These are phyloP conservation scores for Hypomontagnella submonticulosa DNA, from an alignment of 495 filamentous ascomycete genomes.

Conservation along the genomic window DNA sequence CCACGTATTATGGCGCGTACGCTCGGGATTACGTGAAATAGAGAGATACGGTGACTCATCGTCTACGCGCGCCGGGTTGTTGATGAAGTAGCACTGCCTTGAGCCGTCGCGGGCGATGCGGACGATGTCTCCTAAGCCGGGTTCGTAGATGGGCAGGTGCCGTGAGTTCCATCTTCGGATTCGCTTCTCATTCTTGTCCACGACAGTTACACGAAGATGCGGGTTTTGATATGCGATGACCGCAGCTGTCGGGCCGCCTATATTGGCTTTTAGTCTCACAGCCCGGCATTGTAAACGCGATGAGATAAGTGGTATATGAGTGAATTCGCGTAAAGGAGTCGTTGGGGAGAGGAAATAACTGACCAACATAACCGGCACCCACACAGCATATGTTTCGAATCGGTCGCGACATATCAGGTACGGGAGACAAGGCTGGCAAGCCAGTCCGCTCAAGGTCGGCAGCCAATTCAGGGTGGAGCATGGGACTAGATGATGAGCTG, in stretches of 20 bases:
- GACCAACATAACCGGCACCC: conserved; percentile 73
- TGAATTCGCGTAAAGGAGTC: conserved; percentile 1
- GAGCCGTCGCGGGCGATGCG: conserved; percentile 69
- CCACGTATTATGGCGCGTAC: conserved; percentile 19
- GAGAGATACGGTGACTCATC: conserved; percentile 4
- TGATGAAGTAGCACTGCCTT: conserved; percentile 43
- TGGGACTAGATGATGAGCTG: conserved; percentile 58
- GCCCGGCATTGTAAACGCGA: background rate
- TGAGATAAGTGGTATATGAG: conserved; percentile 1
- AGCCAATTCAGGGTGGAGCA: conserved; percentile 42
- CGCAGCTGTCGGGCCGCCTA: conserved; percentile 80
- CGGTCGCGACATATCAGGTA: conserved; percentile 15
- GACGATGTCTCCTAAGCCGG: conserved; percentile 75
- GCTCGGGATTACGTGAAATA: conserved; percentile 17
- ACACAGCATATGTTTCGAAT: conserved; percentile 71
- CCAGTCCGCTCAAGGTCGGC: conserved; percentile 20
- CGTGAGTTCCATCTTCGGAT: conserved; percentile 78
- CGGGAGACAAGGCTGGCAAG: conserved; percentile 16
- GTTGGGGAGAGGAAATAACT: conserved; percentile 36
- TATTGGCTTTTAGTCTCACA: conserved; percentile 9
- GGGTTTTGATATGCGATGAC: conserved; percentile 80
- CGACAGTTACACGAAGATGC: conserved; percentile 72
- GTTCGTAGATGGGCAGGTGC: conserved; percentile 81
- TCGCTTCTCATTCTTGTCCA: conserved; percentile 72
- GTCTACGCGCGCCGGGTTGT: conserved; percentile 36